Evolutionary conservation across 441 rosid genomes (phyloP).

Genomic region (Pelargonium australe): DNA sequence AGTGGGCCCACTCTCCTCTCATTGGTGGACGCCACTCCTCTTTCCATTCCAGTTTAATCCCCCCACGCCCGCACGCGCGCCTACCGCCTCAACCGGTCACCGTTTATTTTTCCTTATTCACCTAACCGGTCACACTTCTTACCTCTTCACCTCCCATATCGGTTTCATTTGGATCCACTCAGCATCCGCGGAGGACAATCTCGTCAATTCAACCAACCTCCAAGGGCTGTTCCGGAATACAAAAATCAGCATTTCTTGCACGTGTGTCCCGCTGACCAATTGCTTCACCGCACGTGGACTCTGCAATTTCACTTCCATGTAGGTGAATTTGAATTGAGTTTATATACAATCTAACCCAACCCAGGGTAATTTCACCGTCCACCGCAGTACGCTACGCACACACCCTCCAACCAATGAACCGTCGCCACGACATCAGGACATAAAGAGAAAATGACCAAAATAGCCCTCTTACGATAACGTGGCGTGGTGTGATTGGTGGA

Average conservation of each 20-base stretch:
- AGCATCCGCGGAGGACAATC: background rate
- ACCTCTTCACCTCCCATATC: conserved; percentile 33
- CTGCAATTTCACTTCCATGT: conserved; percentile 28
- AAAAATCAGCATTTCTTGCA: background rate
- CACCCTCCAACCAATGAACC: conserved; percentile 12
- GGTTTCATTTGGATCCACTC: conserved; percentile 19
- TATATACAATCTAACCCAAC: conserved; percentile 49
- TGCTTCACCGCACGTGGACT: background rate
- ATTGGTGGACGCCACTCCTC: conserved; percentile 46
- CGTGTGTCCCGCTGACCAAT: background rate
- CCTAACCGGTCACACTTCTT: conserved; percentile 23
- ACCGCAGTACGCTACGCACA: no score
- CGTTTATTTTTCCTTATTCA: conserved; percentile 10
- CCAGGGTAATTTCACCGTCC: no score
- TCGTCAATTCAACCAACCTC: background rate
- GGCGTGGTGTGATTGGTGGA: conserved; percentile 10
- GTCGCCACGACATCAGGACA: conserved; percentile 23
- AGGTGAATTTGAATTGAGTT: conserved; percentile 47
- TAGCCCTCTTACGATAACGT: conserved; percentile 15
- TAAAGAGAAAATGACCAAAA: background rate
- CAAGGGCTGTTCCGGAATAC: conserved; percentile 22
- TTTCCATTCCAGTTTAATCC: conserved; percentile 31
- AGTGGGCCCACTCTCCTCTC: background rate
- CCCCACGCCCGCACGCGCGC: conserved; percentile 24
- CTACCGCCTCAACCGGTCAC: conserved; percentile 36